Evolutionary conservation across 331 rosid genomes (phyloP).

Genomic region (Telfairia occidentalis): DNA sequence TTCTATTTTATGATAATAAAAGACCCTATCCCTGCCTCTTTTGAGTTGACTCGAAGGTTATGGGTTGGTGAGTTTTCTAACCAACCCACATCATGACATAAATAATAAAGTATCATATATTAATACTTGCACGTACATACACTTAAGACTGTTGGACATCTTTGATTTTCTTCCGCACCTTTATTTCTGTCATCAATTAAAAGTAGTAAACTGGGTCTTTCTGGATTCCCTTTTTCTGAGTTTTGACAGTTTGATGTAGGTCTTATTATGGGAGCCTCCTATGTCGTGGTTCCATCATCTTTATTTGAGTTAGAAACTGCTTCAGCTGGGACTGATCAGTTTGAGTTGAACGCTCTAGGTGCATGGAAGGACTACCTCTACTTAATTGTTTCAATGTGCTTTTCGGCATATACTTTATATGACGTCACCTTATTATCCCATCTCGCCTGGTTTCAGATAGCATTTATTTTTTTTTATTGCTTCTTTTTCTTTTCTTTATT

Average conservation of each 20-base stretch:
- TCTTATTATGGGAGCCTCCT: constrained; percentile 50
- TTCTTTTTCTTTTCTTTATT: constrained; percentile 14
- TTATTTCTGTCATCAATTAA: background rate
- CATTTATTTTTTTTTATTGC: constrained; percentile 14
- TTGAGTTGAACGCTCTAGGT: constrained; percentile 55
- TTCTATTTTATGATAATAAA: background rate
- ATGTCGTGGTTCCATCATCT: constrained; percentile 43
- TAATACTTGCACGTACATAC: background rate
- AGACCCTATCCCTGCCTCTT: background rate
- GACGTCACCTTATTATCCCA: background rate
- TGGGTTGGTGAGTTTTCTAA: background rate
- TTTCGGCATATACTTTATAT: background rate
- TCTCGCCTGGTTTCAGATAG: constrained; percentile 5
- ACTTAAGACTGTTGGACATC: background rate
- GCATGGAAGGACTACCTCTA: constrained; percentile 20
- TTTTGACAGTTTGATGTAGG: constrained; percentile 25
- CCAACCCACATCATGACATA: background rate
- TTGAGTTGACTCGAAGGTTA: constrained; percentile 1
- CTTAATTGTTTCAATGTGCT: constrained; percentile 3
- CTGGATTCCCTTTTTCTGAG: background rate
- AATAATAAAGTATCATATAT: background rate
- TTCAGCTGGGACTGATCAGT: constrained; percentile 35
- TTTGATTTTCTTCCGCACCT: background rate
- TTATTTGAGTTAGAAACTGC: constrained; percentile 33
- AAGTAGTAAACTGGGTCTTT: background rate